Percentiles rank a stretch among this genome's conserved stretches.
These are phyloP conservation scores for Prunus padus DNA, from an alignment of 306 rosid species.

Conservation along the genomic window DNA sequence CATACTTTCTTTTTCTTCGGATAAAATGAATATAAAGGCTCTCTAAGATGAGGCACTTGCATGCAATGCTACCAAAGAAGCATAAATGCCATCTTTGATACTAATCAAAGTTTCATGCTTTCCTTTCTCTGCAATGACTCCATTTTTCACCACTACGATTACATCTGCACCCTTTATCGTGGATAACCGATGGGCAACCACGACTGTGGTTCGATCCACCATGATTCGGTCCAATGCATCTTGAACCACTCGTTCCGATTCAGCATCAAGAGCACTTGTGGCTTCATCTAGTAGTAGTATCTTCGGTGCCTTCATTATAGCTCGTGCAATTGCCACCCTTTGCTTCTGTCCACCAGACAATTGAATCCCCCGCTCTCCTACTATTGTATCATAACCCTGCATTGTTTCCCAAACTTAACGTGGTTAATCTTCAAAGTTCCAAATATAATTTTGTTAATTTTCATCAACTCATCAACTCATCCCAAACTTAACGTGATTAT, in stretches of 20 bases:
- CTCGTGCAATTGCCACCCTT: conserved; percentile 65
- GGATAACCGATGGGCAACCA: conserved; percentile 71
- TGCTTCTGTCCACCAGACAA: conserved; percentile 70
- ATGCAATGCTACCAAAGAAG: conserved; percentile 32
- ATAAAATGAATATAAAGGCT: background rate
- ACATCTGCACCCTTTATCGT: conserved; percentile 60
- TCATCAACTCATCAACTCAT: background rate
- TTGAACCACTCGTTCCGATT: conserved; percentile 70
- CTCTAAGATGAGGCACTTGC: conserved; percentile 30
- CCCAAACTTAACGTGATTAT: too few species aligned
- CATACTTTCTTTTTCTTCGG: too few species aligned
- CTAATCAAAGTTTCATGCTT: conserved; percentile 29
- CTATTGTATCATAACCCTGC: conserved; percentile 60
- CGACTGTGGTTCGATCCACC: conserved; percentile 54
- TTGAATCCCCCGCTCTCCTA: conserved; percentile 60
- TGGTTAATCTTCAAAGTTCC: background rate
- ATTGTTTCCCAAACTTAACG: background rate
- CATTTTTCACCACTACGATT: conserved; percentile 63
- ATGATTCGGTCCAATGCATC: conserved; percentile 62
- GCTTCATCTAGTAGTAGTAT: conserved; percentile 67
- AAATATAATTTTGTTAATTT: background rate
- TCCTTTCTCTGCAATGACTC: conserved; percentile 47
- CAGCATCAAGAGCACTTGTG: conserved; percentile 78
- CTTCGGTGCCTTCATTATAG: conserved; percentile 60
- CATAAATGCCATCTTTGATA: conserved; percentile 30